Conservation (phyloP, 108 stramenopile species). For the Pseudonitzschia multiseries region DNA sequence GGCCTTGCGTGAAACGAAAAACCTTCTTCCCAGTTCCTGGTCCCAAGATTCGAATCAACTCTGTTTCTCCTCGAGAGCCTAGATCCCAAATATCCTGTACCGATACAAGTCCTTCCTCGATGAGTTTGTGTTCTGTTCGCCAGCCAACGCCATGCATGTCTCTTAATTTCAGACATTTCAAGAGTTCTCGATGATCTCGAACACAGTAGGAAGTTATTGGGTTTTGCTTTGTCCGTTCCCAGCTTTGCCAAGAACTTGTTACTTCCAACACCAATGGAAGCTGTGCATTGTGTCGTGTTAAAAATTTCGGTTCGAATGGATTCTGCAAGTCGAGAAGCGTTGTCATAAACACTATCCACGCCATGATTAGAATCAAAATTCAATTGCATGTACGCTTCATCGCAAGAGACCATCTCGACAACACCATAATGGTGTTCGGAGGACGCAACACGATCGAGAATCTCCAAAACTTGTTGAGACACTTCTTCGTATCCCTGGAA, state of each 20-base stretch:
- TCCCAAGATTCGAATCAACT: conserved; percentile 69
- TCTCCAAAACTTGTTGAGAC: conserved; percentile 72
- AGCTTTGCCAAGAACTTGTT: conserved; percentile 91
- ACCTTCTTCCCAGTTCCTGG: conserved; percentile 69
- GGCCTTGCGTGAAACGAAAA: conserved; percentile 68
- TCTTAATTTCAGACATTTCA: conserved; percentile 64
- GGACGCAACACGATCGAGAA: conserved; percentile 51
- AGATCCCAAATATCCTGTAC: conserved; percentile 87
- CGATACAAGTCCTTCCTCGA: conserved; percentile 44
- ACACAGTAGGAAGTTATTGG: conserved; percentile 79
- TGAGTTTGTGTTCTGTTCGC: conserved; percentile 64
- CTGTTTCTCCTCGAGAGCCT: conserved; percentile 48
- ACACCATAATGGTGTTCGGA: conserved; percentile 55
- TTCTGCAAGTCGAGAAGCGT: conserved; percentile 33
- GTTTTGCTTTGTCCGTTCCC: conserved; percentile 89
- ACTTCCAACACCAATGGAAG: conserved; percentile 79
- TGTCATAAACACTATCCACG: conserved; percentile 27
- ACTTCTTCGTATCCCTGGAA: conserved; percentile 88
- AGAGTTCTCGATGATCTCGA: conserved; percentile 52
- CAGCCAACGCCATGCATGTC: conserved; percentile 90
- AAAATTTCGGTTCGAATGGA: conserved; percentile 69
- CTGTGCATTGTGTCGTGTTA: conserved; percentile 82
- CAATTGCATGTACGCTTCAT: conserved; percentile 89
- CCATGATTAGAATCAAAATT: conserved; percentile 36
- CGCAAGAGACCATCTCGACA: conserved; percentile 90